Evolutionary conservation across 1,139 yeast genomes (phyloP).

Genomic region (Cylindricascospora bacillispora): DNA sequence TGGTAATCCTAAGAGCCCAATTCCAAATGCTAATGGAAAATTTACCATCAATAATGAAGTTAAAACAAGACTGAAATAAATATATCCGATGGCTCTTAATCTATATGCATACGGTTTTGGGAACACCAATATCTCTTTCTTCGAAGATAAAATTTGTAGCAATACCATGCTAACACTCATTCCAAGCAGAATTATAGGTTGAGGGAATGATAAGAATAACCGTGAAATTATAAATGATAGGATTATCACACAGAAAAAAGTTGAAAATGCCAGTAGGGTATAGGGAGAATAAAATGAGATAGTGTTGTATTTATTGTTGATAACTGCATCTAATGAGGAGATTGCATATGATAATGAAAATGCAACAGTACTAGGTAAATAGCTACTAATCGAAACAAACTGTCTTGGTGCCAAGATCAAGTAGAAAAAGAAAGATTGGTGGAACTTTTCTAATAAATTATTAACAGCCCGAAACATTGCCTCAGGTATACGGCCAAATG

Average conservation of each 20-base stretch:
- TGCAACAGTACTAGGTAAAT: slow-evolving; percentile 74
- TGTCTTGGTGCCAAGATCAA: slow-evolving; percentile 62
- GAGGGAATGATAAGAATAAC: slow-evolving; percentile 9
- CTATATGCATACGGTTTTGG: slow-evolving; percentile 17
- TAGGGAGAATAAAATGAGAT: slow-evolving; percentile 12
- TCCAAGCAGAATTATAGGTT: slow-evolving; percentile 5
- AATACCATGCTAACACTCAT: slow-evolving; percentile 9
- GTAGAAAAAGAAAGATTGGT: slow-evolving; percentile 92
- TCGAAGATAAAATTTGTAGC: slow-evolving; percentile 9
- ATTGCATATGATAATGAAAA: slow-evolving; percentile 60
- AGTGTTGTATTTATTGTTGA: slow-evolving; percentile 31
- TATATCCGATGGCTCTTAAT: slow-evolving; percentile 34
- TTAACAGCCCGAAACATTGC: slow-evolving; percentile 81
- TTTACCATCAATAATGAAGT: slow-evolving; percentile 71
- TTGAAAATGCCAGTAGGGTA: slow-evolving; percentile 11
- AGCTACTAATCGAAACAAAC: slow-evolving; percentile 90
- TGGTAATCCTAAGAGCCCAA: slow-evolving; percentile 62
- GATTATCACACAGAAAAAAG: slow-evolving; percentile 10
- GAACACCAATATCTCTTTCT: slow-evolving; percentile 8
- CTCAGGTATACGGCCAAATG: slow-evolving; percentile 83
- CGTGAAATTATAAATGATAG: slow-evolving; percentile 20
- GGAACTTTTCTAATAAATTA: slow-evolving; percentile 87
- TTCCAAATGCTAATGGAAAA: slow-evolving; percentile 62
- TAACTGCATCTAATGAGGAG: slow-evolving; percentile 49
- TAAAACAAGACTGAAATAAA: slow-evolving; percentile 54